A percentile compares a stretch with the other conserved stretches of the same genome.
Conservation (phyloP, 768 basidiomycete species). For the Boletellus ananiceps region DNA sequence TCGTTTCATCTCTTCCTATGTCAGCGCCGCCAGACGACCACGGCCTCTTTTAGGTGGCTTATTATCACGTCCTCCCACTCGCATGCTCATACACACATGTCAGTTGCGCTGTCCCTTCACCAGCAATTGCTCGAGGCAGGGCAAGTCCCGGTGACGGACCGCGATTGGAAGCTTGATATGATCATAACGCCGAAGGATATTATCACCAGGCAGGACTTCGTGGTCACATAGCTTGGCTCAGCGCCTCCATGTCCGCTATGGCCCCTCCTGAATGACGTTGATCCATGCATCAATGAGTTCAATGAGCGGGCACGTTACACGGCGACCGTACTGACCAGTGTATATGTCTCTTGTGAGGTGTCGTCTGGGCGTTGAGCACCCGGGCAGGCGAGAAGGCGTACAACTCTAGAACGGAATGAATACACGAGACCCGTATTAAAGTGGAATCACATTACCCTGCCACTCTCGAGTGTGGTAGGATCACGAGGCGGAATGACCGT, state of each 20-base stretch:
- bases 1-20: slow-evolving; percentile 59
- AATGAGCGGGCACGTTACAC: slow-evolving; percentile 5
- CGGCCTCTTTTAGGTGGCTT: slow-evolving; percentile 57
- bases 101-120: slow-evolving; percentile 62
- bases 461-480: slow-evolving; percentile 37
- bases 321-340: slow-evolving; percentile 26
- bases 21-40: slow-evolving; percentile 34
- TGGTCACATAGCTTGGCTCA: slow-evolving; percentile 16
- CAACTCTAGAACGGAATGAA: slow-evolving; percentile 28
- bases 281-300: slow-evolving; percentile 11
- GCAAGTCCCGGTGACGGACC: slow-evolving; percentile 48
- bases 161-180: slow-evolving; percentile 63
- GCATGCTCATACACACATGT: slow-evolving; percentile 11
- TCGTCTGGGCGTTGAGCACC: slow-evolving; percentile 14
- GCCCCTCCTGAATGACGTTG: slow-evolving; percentile 7
- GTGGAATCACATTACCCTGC: slow-evolving; percentile 36
- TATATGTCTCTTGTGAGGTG: slow-evolving; percentile 20
- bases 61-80: slow-evolving; percentile 8
- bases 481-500: slow-evolving; percentile 40
- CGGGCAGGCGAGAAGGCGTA: slow-evolving; percentile 40
- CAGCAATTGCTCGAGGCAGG: slow-evolving; percentile 56
- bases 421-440: slow-evolving; percentile 3
- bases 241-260: slow-evolving; percentile 26
- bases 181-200: slow-evolving; percentile 48
- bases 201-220: slow-evolving; percentile 24